Conservation (phyloP, 257 asterid genomes). For the Solanum clarkiae region DNA sequence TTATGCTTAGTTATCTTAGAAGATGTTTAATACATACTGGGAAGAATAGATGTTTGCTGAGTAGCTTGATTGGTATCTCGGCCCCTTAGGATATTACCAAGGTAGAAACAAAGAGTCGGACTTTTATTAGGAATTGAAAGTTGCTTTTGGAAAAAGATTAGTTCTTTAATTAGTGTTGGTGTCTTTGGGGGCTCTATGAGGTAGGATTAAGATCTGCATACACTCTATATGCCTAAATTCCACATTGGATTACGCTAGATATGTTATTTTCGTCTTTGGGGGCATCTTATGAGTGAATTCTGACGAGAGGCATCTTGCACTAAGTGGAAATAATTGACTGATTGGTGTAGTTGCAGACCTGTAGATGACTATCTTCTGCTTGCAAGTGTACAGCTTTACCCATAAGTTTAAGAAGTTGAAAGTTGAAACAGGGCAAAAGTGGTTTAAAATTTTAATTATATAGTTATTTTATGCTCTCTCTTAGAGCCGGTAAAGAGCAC, state of each 20-base stretch:
- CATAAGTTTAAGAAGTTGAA: background rate
- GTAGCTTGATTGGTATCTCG: background rate
- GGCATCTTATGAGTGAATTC: background rate
- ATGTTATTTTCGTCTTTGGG: background rate
- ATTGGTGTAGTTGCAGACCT: background rate
- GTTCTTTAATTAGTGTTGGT: background rate
- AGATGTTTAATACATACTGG: background rate
- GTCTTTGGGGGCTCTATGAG: background rate
- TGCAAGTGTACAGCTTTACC: background rate
- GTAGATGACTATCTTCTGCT: background rate
- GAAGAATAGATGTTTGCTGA: background rate
- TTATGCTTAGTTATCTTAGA: background rate
- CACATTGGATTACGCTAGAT: background rate
- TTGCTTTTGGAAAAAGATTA: background rate
- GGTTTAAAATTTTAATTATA: background rate
- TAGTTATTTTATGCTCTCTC: background rate
- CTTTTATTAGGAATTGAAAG: background rate
- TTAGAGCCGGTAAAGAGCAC: background rate
- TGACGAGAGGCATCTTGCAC: background rate
- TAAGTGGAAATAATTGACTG: background rate
- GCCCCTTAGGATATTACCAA: background rate
- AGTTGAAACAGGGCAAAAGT: background rate
- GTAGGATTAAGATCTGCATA: no score
- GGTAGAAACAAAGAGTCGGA: background rate
- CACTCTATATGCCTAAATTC: background rate